Percentiles rank a stretch among this genome's conserved stretches.
Evolutionary conservation across 2,329 filamentous ascomycete genomes (phyloP).

Genomic region (Gnomoniopsis sp.): DNA sequence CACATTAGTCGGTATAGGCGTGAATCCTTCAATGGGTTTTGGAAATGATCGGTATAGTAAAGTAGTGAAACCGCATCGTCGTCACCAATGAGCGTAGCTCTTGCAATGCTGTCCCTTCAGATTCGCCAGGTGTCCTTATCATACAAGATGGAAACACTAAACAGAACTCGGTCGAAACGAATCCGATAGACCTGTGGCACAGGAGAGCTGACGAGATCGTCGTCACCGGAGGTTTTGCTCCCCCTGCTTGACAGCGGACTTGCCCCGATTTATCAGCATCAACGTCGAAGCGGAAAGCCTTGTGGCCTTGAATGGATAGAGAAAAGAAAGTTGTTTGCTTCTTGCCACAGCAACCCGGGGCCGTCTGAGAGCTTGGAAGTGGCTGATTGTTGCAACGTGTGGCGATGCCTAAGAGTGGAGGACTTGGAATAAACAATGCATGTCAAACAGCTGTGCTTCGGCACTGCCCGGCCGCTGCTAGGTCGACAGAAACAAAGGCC

Average conservation of each 20-base stretch:
- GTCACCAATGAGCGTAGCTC: not conserved
- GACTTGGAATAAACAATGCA: not conserved
- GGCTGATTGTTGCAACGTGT: conserved; percentile 1
- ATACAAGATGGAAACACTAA: conserved; percentile 2
- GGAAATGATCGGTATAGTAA: conserved; percentile 5
- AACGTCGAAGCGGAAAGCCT: conserved; percentile 4
- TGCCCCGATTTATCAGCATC: conserved; percentile 7
- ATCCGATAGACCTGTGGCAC: not conserved
- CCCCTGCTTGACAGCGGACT: not conserved
- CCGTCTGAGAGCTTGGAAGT: conserved; percentile 3
- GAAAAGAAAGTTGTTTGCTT: not conserved
- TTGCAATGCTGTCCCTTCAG: not conserved
- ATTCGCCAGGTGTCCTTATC: not conserved
- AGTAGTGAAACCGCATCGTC: conserved; percentile 6
- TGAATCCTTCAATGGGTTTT: conserved; percentile 16
- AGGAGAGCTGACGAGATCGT: not conserved
- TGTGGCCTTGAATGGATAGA: not conserved
- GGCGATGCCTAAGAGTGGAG: conserved; percentile 1
- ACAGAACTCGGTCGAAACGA: not conserved
- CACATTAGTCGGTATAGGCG: conserved; percentile 45
- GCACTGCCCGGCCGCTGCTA: too few relatives aligned
- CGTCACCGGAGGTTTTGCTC: not conserved
- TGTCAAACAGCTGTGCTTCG: too few relatives aligned
- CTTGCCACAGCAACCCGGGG: conserved; percentile 9
- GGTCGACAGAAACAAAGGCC: not conserved